Percentiles rank a stretch among this genome's conserved stretches.
Conservation (phyloP, 768 basidiomycete genomes). For the Paxillus involutus region DNA sequence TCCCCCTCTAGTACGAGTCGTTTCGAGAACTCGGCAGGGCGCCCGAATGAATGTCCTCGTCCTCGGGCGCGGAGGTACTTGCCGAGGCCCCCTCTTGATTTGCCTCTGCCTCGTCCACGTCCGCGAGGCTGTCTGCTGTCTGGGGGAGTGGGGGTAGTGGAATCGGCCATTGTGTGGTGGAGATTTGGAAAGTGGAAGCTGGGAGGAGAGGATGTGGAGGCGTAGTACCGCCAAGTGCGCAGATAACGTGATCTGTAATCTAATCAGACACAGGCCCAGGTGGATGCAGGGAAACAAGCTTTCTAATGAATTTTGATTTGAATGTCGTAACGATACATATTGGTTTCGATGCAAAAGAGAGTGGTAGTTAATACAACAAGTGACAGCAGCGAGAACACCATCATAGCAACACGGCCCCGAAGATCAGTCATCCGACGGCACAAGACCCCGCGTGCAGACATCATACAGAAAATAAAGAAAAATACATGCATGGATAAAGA, state of each 20-base stretch:
- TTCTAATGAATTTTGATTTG: no score
- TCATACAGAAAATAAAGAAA: slow-evolving; percentile 28
- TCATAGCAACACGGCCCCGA: no score
- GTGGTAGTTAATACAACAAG: background rate
- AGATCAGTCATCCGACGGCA: slow-evolving; percentile 26
- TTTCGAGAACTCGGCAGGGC: slow-evolving; percentile 64
- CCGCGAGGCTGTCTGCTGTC: slow-evolving; percentile 18
- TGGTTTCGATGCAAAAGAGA: no score
- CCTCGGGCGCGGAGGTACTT: slow-evolving; percentile 76
- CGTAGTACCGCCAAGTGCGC: background rate
- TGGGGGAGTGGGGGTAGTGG: slow-evolving; percentile 4
- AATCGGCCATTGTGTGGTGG: slow-evolving; percentile 9
- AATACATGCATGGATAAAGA: slow-evolving; percentile 27
- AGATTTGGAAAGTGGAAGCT: background rate
- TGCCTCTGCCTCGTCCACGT: slow-evolving; percentile 51
- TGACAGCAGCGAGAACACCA: slow-evolving; percentile 10
- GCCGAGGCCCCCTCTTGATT: slow-evolving; percentile 66
- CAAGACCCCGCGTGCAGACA: slow-evolving; percentile 25
- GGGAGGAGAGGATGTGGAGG: no score
- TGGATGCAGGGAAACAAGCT: no score
- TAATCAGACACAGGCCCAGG: no score
- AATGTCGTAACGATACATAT: no score
- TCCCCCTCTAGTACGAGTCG: slow-evolving; percentile 66
- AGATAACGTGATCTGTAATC: no score
- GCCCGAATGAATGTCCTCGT: slow-evolving; percentile 55